Base-by-base conservation (phyloP, 352 stramenopile species). In the Pythium utonaiense region DNA sequence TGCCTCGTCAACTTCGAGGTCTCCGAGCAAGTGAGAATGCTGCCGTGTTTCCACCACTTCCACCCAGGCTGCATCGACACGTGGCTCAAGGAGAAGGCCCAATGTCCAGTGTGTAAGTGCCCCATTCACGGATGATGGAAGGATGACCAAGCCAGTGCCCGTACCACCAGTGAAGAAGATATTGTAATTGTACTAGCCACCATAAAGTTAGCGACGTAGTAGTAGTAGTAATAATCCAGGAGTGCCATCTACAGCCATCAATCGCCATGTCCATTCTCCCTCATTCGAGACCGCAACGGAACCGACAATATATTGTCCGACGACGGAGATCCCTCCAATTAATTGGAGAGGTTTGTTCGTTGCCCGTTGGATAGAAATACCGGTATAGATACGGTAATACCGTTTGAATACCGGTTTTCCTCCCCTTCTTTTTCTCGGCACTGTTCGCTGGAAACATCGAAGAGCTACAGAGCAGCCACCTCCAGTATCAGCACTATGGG, bases 11-110 rank as follows among this genome's bases (percentile, higher is more conserved):
- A 75, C 19, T 76, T 91, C 40, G 59, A 78, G 42, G 47, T 84
- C 6, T 57, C 63, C 47, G 53, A 62, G 8, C 57, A 60, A 6
- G 81, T 85, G 9, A 78, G 83, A 2, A 80, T 94, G 67, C 73
- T 91, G 64, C 78, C 68, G 22, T 93, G 85, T 53, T 93, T 95
- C 67, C 83, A 91, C 47, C 80, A 77, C 55, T 95, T 93, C 57
- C 83, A 93, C 40, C 77, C 76, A 0, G 36, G 59, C 12, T 91
- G 83, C 70, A 91, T 94, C 64, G 85, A 93, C 31, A 72, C 70
- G 31, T 94, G 85, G 82, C 83, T 94, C 8, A 70, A 76, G 31
- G 67, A 73, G 40, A 89, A 91, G 56, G 79, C 77, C 10, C 67
- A 73, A 38, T 94, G 85, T 62, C 83, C 85, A 3, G 78, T 91